A percentile compares a stretch with the other conserved stretches of the same genome.
phyloP scores from a whole-genome alignment of 2,329 filamentous ascomycete species.

The Plectosphaerella plurivora region DNA sequence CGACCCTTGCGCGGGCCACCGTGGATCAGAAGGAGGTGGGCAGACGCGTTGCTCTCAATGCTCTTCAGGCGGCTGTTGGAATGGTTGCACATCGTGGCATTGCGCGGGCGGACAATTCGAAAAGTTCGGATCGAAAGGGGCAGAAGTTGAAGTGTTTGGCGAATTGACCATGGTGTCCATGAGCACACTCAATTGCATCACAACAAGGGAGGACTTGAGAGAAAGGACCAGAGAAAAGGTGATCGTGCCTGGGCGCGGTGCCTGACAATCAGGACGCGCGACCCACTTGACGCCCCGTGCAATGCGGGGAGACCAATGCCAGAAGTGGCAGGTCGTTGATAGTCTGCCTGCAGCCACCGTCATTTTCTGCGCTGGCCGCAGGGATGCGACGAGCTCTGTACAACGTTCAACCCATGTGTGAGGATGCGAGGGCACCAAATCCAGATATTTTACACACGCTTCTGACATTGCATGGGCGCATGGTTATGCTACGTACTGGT shows the following conservation, averaged over 20 bases:
- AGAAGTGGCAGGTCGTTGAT: not conserved
- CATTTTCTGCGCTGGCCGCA: too few species aligned
- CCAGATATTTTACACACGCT: too few species aligned
- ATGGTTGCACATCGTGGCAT: not conserved
- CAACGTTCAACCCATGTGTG: too few species aligned
- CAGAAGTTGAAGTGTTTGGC: not conserved
- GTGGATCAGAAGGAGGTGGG: not conserved
- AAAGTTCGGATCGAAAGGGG: not conserved
- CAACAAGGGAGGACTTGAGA: too few species aligned
- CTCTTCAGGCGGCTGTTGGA: not conserved
- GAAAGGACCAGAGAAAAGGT: not conserved
- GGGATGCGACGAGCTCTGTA: too few species aligned
- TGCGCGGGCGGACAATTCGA: not conserved
- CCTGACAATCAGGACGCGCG: not conserved
- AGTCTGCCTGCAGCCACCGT: not conserved
- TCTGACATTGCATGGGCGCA: too few species aligned
- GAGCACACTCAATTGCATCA: too few species aligned
- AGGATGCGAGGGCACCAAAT: too few species aligned
- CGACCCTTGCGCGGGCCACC: not conserved
- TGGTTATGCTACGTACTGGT: too few species aligned
- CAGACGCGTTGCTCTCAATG: not conserved
- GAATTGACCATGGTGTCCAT: too few species aligned
- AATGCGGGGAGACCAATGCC: not conserved
- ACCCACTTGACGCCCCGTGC: not conserved
- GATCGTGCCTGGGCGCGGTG: not conserved